Percentiles rank a stretch among this genome's conserved stretches.
Conservation (phyloP, 495 filamentous ascomycete genomes). For the Lichenothelia convexa region DNA sequence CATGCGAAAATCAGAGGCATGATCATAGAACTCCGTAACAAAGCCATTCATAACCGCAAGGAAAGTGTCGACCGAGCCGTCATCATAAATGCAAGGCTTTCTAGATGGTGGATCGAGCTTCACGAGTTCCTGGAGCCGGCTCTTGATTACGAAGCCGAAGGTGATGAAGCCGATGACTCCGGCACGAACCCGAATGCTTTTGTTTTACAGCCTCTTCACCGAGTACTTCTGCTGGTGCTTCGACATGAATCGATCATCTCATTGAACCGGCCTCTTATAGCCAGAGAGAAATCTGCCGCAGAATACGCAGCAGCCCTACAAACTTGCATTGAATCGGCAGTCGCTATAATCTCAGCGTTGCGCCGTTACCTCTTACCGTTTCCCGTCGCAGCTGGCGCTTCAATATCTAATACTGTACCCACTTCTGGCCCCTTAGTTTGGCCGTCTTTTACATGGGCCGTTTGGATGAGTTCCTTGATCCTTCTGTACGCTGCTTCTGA, state of each 20-base stretch:
- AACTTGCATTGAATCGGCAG: slow-evolving; percentile 26
- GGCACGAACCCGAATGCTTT: too few relatives aligned
- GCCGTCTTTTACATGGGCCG: slow-evolving; percentile 30
- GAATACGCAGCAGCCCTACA: slow-evolving; percentile 28
- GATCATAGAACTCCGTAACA: slow-evolving; percentile 29
- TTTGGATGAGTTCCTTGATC: slow-evolving; percentile 33
- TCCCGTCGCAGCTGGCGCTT: too few relatives aligned
- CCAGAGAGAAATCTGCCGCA: slow-evolving; percentile 18
- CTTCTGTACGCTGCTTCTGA: slow-evolving; percentile 21
- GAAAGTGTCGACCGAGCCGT: slow-evolving; percentile 20
- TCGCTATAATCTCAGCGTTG: slow-evolving; percentile 21
- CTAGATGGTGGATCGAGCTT: slow-evolving; percentile 30
- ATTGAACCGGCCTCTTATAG: slow-evolving; percentile 27
- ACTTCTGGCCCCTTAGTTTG: slow-evolving; percentile 25
- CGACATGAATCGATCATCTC: slow-evolving; percentile 29
- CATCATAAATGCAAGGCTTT: slow-evolving; percentile 22
- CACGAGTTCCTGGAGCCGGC: slow-evolving; percentile 25
- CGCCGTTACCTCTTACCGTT: too few relatives aligned
- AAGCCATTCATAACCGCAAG: slow-evolving; percentile 25
- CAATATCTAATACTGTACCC: too few relatives aligned
- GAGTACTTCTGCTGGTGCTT: slow-evolving; percentile 20
- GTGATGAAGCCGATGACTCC: not conserved
- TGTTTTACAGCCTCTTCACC: slow-evolving; percentile 10
- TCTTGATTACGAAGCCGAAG: slow-evolving; percentile 6
- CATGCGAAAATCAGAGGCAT: slow-evolving; percentile 26